These are phyloP conservation scores for Claviceps humidiphila DNA, from an alignment of 2,329 filamentous ascomycete genomes.

Conservation along the genomic window DNA sequence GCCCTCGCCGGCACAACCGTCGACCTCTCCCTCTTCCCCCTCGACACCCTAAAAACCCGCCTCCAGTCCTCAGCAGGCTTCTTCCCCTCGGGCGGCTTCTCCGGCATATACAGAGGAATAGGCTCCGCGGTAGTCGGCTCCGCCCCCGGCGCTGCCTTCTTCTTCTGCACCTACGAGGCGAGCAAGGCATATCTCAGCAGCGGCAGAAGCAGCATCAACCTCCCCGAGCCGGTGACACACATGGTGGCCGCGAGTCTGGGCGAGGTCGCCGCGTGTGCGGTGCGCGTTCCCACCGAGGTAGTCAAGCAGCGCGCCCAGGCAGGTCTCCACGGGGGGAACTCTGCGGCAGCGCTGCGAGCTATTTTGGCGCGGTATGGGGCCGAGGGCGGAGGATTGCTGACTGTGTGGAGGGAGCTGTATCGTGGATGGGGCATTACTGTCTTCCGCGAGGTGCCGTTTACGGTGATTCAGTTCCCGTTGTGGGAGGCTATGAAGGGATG, in stretches of 20 bases:
- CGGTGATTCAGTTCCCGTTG: slow-evolving; percentile 90
- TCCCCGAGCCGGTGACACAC: slow-evolving; percentile 39
- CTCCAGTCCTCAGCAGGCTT: slow-evolving; percentile 74
- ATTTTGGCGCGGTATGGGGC: slow-evolving; percentile 43
- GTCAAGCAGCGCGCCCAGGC: slow-evolving; percentile 96
- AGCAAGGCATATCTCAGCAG: slow-evolving; percentile 37
- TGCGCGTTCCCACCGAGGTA: slow-evolving; percentile 90
- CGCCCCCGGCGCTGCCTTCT: slow-evolving; percentile 85
- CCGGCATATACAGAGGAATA: slow-evolving; percentile 84
- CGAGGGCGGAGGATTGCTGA: slow-evolving; percentile 26
- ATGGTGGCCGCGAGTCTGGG: slow-evolving; percentile 78
- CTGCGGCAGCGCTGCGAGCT: slow-evolving; percentile 50
- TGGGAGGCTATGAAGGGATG: slow-evolving; percentile 87
- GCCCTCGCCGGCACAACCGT: slow-evolving; percentile 89
- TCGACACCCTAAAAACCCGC: slow-evolving; percentile 97
- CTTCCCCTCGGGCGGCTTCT: slow-evolving; percentile 73
- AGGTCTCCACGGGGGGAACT: slow-evolving; percentile 61
- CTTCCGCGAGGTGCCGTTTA: slow-evolving; percentile 92
- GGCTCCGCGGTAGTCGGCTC: slow-evolving; percentile 82
- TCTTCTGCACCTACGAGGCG: slow-evolving; percentile 90
- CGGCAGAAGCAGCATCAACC: slow-evolving; percentile 29
- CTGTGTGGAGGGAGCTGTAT: slow-evolving; percentile 76
- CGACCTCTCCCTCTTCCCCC: slow-evolving; percentile 90
- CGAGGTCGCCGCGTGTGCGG: slow-evolving; percentile 82
- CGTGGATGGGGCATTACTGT: slow-evolving; percentile 86